Conservation (phyloP, 2,329 filamentous ascomycete genomes). For the Trichoderma simmonsii region DNA sequence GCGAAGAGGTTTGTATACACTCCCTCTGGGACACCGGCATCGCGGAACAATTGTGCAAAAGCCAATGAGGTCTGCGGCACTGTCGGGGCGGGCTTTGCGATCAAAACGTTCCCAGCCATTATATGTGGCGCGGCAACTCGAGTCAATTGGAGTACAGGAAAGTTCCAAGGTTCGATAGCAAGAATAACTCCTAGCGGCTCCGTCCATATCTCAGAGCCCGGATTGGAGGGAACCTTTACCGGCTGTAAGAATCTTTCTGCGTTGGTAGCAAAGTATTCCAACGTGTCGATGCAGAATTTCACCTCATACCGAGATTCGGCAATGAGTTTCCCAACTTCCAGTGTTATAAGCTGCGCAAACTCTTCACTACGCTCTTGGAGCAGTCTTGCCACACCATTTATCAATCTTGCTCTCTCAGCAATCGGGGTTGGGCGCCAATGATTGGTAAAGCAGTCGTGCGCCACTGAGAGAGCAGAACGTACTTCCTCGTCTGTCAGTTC, state of each 20-base stretch:
- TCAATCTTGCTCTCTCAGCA: background rate
- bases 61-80: background rate
- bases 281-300: background rate
- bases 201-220: background rate
- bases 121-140: constrained; percentile 74
- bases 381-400: background rate
- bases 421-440: background rate
- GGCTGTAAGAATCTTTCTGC: background rate
- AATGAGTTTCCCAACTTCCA: background rate
- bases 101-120: constrained; percentile 58
- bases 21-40: constrained; percentile 70
- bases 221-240: background rate
- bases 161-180: constrained; percentile 77
- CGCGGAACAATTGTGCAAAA: constrained; percentile 51
- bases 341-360: background rate
- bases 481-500: background rate
- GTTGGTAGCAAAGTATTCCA: background rate
- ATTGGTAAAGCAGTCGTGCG: background rate
- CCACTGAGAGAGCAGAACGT: background rate
- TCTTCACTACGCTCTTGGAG: background rate
- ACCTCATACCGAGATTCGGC: background rate
- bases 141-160: constrained; percentile 68
- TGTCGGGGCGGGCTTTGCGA: background rate
- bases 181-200: background rate
- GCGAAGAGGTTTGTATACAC: constrained; percentile 60